phyloP scores from a whole-genome alignment of 2,329 filamentous ascomycete genomes.

The Fusarium siculi region DNA sequence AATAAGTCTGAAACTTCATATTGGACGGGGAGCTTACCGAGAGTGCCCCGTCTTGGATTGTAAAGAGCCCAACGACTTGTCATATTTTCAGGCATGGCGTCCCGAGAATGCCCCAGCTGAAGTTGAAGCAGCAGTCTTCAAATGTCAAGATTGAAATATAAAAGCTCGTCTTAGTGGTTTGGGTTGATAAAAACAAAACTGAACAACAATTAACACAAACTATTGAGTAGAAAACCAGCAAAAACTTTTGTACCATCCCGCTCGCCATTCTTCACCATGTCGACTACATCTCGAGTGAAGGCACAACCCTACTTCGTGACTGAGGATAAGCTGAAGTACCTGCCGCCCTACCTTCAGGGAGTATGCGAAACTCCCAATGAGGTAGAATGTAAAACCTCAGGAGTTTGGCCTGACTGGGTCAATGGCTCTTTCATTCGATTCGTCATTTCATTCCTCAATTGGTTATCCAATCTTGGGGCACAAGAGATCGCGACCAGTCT shows the following conservation, averaged over 20 bases:
- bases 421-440: background rate
- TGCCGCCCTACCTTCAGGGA: background rate
- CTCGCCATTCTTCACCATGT: background rate
- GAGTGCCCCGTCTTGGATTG: background rate
- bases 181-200: accelerated
- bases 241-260: accelerated
- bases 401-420: background rate
- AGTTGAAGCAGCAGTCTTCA: background rate
- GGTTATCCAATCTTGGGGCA: accelerated
- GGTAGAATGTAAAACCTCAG: background rate
- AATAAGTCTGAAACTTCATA: background rate
- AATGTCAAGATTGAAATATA: background rate
- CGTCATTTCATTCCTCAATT: background rate
- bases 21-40: background rate
- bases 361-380: background rate
- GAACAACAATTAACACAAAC: too few species aligned
- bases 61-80: background rate
- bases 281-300: background rate
- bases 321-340: background rate
- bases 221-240: background rate
- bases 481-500: background rate
- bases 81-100: background rate
- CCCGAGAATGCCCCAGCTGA: background rate
- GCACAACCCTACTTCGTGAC: background rate
- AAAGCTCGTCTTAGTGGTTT: background rate